Evolutionary conservation across 108 stramenopile genomes (phyloP).

Genomic region (Phaeodactylum tricornutum): DNA sequence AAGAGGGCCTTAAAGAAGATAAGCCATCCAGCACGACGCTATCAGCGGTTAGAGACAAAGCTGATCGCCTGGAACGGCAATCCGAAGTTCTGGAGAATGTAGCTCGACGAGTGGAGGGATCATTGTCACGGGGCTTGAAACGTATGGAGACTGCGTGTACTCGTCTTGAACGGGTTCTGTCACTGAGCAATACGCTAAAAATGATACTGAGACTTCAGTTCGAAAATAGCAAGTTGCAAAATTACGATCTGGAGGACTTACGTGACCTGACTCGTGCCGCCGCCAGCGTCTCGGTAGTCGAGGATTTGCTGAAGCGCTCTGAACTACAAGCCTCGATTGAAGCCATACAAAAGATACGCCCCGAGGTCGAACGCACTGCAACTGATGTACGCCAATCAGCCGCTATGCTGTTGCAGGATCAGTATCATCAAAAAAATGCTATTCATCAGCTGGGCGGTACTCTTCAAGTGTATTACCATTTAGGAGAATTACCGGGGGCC

Average conservation of each 20-base stretch:
- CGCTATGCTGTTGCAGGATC: conserved; percentile 40
- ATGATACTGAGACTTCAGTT: conserved; percentile 71
- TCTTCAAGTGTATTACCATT: conserved; percentile 76
- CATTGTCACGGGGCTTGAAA: conserved; percentile 40
- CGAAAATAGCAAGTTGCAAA: conserved; percentile 58
- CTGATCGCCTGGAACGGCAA: conserved; percentile 60
- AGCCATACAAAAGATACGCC: conserved; percentile 8
- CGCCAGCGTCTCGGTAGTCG: conserved; percentile 63
- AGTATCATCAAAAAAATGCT: conserved; percentile 29
- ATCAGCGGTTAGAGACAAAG: conserved; percentile 40
- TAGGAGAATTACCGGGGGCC: conserved; percentile 71
- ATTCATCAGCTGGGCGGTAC: conserved; percentile 54
- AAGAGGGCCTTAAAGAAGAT: neutral
- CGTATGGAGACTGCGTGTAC: conserved; percentile 68
- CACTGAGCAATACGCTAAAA: conserved; percentile 61
- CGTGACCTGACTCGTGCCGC: conserved; percentile 77
- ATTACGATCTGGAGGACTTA: conserved; percentile 60
- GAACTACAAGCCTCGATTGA: conserved; percentile 14
- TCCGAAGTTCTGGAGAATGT: conserved; percentile 51
- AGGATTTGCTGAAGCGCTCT: conserved; percentile 52
- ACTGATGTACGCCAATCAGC: conserved; percentile 47
- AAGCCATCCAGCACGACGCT: conserved; percentile 13
- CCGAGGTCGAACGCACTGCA: conserved; percentile 14
- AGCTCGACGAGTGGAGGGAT: conserved; percentile 56
- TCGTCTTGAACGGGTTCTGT: conserved; percentile 54